Evolutionary conservation across 345 rosid genomes (phyloP).

Genomic region (Pseudoturritis turrita): DNA sequence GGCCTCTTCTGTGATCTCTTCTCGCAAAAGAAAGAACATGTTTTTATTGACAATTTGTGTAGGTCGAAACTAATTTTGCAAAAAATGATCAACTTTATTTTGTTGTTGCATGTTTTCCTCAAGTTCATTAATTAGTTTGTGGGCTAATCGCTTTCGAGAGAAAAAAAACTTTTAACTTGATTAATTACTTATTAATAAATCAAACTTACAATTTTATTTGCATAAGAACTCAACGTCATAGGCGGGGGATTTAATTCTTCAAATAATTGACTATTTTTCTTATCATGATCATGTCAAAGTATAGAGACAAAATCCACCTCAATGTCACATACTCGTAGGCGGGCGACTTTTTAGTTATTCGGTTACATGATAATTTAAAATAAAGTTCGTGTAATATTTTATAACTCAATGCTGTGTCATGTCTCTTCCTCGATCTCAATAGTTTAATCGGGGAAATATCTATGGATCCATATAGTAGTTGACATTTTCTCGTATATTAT

Average conservation of each 20-base stretch:
- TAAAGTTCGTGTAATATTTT: not conserved
- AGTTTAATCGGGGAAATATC: not conserved
- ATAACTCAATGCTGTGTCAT: constrained; percentile 13
- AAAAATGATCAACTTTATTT: too few species aligned
- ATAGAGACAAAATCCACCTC: constrained; percentile 8
- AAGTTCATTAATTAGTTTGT: too few species aligned
- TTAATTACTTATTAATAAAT: not conserved
- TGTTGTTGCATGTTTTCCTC: too few species aligned
- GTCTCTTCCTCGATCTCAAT: not conserved
- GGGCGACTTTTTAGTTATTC: not conserved
- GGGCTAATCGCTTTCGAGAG: too few species aligned
- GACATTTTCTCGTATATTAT: constrained; percentile 21
- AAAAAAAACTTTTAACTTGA: not conserved
- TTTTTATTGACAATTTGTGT: too few species aligned
- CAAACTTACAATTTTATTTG: too few species aligned
- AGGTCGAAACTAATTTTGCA: too few species aligned
- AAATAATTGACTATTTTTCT: not conserved
- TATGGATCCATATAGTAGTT: not conserved
- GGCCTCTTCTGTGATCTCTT: too few species aligned
- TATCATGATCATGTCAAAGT: not conserved
- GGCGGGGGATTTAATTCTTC: not conserved
- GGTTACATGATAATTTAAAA: constrained; percentile 17
- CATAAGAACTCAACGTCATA: not conserved
- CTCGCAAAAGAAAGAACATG: too few species aligned
- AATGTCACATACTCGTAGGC: not conserved